These are phyloP conservation scores for Pyrus betulifolia DNA, from an alignment of 306 rosid species.

Conservation along the genomic window DNA sequence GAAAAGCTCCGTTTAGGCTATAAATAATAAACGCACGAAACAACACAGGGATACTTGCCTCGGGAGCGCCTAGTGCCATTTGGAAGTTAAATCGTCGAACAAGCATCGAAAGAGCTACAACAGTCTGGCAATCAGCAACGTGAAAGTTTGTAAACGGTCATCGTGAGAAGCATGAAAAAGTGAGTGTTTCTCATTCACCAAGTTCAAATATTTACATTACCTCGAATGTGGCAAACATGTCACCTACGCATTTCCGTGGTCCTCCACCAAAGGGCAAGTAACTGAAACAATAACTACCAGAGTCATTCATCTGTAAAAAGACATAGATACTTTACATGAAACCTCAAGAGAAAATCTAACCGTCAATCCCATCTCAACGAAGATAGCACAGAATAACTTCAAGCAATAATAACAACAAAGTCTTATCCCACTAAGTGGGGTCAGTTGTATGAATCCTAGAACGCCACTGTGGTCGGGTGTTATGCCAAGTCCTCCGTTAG, in stretches of 20 bases:
- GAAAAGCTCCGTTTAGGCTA: not conserved
- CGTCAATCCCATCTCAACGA: not conserved
- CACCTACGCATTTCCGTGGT: slow-evolving; percentile 87
- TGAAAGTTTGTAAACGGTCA: not conserved
- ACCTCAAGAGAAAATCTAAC: not conserved
- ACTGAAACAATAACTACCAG: slow-evolving; percentile 32
- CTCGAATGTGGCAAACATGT: slow-evolving; percentile 89
- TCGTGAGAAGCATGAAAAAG: not conserved
- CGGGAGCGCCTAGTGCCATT: slow-evolving; percentile 84
- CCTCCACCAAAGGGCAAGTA: slow-evolving; percentile 99
- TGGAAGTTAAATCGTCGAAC: slow-evolving; percentile 80
- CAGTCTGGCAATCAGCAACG: slow-evolving; percentile 43
- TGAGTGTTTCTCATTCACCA: not conserved
- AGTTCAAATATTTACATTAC: slow-evolving; percentile 27
- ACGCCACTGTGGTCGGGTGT: too few species aligned
- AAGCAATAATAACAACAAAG: too few species aligned
- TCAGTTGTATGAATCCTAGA: too few species aligned
- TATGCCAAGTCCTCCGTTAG: too few species aligned
- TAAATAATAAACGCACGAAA: not conserved
- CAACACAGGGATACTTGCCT: slow-evolving; percentile 35
- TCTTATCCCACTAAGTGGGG: too few species aligned
- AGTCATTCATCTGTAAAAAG: not conserved
- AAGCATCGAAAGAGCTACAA: slow-evolving; percentile 90
- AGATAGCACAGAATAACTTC: not conserved
- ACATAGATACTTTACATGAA: not conserved